Evolutionary conservation across 176 grass and related monocot species (phyloP), one percentile per base, ranked within the genome.

Genomic region (Chrysopogon serrulatus): DNA sequence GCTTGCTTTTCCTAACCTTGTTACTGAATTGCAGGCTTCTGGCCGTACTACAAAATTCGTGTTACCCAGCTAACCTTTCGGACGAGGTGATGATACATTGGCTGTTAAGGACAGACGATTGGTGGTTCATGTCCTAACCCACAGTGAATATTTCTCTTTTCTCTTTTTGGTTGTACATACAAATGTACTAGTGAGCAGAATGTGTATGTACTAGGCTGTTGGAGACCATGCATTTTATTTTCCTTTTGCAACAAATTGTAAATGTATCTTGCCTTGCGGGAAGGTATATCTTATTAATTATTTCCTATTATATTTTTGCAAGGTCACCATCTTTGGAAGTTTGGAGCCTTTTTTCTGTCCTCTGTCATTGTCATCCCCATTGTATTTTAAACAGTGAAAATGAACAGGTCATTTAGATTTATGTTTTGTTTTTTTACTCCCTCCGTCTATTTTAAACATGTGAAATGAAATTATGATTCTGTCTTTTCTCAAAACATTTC

Each of bases 11-110:
- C 12, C 10, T 79, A 75, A 77, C 44, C 64, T 48, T 68, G 41
- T 86, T 79, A 9, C 35, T 41, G 32, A 30, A 65, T 77, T 75
- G 39, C 76, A 89, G 85, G 69, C 82, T 77, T 84, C 76, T 70
- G 90, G 90, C 23, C 54, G 48, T 33, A 69, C 39, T 71, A 17
- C 42, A 24, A 86, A 88, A 64, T 88, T 86, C 42, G 39, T 48
- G 36, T 31, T 92, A 40, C 87, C 86, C 10, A 64, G 83, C 28
- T 90, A 85, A 92, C 68, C 37, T 26, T 76, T 19, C 31, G 23
- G 70, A 54, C 56, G 56, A 60, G 56, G 56, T 60, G 34, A 59
- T 26, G 54, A 28, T 17, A 30, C 12, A 30, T 48, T 14, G 13
- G 77, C 0, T 7, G 27, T 51, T 31, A 21, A 51, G 45, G 18